A percentile compares a stretch with the other conserved stretches of the same genome.
Conservation (phyloP, 495 filamentous ascomycete species). For the Penicillium argentinense region DNA sequence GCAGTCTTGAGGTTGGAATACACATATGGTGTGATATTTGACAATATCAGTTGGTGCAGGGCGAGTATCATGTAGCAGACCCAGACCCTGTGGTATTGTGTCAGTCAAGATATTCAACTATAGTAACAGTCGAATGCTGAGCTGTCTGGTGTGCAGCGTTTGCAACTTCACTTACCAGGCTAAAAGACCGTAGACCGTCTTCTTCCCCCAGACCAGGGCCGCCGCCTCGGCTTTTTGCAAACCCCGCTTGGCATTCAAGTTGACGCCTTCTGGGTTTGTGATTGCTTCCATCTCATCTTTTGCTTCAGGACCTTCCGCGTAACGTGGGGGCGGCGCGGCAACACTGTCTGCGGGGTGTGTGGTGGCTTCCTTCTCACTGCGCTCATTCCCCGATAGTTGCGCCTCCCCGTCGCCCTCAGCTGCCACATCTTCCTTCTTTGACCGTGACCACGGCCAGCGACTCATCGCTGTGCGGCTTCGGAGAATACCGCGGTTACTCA, state of each 20-base stretch:
- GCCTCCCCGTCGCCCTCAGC: too few species aligned
- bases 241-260: slow-evolving; percentile 33
- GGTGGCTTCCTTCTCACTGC: too few species aligned
- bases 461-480: background rate
- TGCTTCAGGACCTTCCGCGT: background rate
- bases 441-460: slow-evolving; percentile 1
- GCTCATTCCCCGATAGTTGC: too few species aligned
- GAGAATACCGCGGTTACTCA: background rate
- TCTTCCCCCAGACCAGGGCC: slow-evolving; percentile 39
- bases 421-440: too few species aligned
- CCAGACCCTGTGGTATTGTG: slow-evolving; percentile 34
- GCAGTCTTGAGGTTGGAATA: slow-evolving; percentile 32
- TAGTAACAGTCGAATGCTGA: too few species aligned
- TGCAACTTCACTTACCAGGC: slow-evolving; percentile 27
- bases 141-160: too few species aligned
- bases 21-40: slow-evolving; percentile 28
- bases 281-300: slow-evolving; percentile 30
- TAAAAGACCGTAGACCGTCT: slow-evolving; percentile 35
- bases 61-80: slow-evolving; percentile 45
- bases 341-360: too few species aligned
- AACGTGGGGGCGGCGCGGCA: background rate
- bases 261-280: slow-evolving; percentile 27
- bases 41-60: slow-evolving; percentile 36
- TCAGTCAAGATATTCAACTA: background rate
- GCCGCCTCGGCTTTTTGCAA: slow-evolving; percentile 44